Percentiles rank a stretch among this genome's conserved stretches.
Evolutionary conservation across 345 rosid species (phyloP).

Genomic region (Populus deltoides): DNA sequence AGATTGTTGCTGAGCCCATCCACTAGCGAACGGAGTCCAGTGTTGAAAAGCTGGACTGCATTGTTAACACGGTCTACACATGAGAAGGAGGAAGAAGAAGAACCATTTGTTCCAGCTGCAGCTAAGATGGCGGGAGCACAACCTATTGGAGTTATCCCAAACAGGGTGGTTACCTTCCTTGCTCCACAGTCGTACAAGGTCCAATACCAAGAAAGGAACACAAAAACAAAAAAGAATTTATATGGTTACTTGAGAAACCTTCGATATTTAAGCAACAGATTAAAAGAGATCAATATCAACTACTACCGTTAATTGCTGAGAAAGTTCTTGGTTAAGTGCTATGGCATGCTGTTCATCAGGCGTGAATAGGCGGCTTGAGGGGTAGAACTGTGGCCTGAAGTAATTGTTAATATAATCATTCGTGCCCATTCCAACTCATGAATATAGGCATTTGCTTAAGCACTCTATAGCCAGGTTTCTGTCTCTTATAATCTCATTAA

Average conservation of each 20-base stretch:
- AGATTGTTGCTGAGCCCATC: constrained; percentile 24
- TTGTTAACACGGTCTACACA: constrained; percentile 27
- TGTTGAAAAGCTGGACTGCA: constrained; percentile 33
- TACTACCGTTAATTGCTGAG: constrained; percentile 13
- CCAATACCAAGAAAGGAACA: background rate
- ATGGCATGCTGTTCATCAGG: constrained; percentile 28
- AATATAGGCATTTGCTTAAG: constrained; percentile 18
- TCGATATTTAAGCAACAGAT: no score
- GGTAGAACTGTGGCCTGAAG: background rate
- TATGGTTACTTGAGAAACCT: no score
- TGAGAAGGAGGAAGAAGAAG: background rate
- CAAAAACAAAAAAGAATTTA: background rate
- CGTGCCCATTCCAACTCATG: constrained; percentile 9
- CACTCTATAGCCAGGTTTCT: background rate
- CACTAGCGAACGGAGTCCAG: constrained; percentile 27
- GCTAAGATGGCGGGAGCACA: constrained; percentile 34
- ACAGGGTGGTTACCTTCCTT: constrained; percentile 35
- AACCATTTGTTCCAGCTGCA: constrained; percentile 20
- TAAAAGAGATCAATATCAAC: no score
- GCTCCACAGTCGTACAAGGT: constrained; percentile 23
- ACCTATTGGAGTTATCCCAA: constrained; percentile 36
- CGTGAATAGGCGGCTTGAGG: background rate
- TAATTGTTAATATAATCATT: constrained; percentile 22
- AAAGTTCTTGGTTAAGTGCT: constrained; percentile 18
- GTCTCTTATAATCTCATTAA: background rate